phyloP scores from a whole-genome alignment of 177 flowering plant genomes.

The Telopea speciosissima region DNA sequence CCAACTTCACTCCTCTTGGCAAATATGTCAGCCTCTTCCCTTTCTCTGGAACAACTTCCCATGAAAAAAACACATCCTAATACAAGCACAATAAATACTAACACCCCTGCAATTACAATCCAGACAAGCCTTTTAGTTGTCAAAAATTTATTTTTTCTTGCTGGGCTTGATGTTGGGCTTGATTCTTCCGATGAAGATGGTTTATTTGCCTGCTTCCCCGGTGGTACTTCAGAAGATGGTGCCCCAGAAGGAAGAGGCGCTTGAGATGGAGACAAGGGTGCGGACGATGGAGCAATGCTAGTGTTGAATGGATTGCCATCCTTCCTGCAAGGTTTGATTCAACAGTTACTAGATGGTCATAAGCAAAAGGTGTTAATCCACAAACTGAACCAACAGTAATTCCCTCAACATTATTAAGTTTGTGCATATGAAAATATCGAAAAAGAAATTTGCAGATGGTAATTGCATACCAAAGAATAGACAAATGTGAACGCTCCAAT shows the following conservation, averaged over 20 bases:
- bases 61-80: constrained; percentile 31
- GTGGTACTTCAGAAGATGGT: constrained; percentile 20
- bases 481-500: not conserved
- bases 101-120: constrained; percentile 32
- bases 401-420: not conserved
- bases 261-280: constrained; percentile 30
- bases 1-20: constrained; percentile 21
- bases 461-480: not conserved
- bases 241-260: constrained; percentile 22
- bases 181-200: constrained; percentile 24
- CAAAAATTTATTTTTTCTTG: constrained; percentile 15
- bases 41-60: constrained; percentile 30
- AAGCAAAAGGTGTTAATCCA: not conserved
- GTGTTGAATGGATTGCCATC: constrained; percentile 90
- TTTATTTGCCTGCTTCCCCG: constrained; percentile 22
- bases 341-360: constrained; percentile 13
- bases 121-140: constrained; percentile 29
- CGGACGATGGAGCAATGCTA: constrained; percentile 36
- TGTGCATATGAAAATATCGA: not conserved
- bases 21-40: constrained; percentile 16
- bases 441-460: not conserved
- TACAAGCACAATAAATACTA: constrained; percentile 27
- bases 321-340: constrained; percentile 42
- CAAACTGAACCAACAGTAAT: not conserved
- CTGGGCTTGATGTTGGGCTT: constrained; percentile 17